Base-by-base conservation (phyloP, 352 stramenopile species). In the Globisporangium cystogenes region DNA sequence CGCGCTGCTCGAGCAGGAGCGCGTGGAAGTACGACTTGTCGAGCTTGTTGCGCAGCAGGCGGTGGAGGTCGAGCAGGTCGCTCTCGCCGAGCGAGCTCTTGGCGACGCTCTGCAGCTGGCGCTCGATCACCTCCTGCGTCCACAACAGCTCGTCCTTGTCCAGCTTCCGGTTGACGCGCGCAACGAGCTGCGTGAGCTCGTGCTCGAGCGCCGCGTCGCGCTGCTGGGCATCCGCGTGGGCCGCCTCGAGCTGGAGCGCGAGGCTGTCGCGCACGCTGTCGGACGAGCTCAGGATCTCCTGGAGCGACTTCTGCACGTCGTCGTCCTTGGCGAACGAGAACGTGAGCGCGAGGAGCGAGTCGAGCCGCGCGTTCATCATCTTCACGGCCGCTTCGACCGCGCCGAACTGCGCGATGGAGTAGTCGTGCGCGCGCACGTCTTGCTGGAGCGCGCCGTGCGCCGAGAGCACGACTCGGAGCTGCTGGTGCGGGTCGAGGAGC, bases 111-210 rank as follows among this genome's bases (percentile, higher is more conserved):
- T 87, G 69, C 11, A 87, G 65, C 58, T 87, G 68, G 14, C 75
- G 62, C 50, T 88, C 75, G 3, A 88, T 59, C 18, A 88, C 69
- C 39, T 86, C 75, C 44, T 86, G 76, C 0, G 79, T 90, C 79
- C 79, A 90, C 4, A 88, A 63, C 33, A 90, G 62, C 27, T 90
- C 74, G 51, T 87, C 76, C 57, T 88, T 87, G 58, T 90, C 79
- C 3, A 86, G 62, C 37, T 90, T 90, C 57, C 84, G 88, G 48
- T 74, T 82, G 29, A 90, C 72, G 7, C 76, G 76, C 8, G 65
- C 66, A 20, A 79, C 73, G 16, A 90, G 63, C 39, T 90, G 77
- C 39, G 68, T 66, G 40, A 90, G 52, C 26, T 90, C 80, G 6
- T 67, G 60, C 40, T 86, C 80, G 0, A 90, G 55, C 7, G 72